Percentiles rank a stretch among this genome's conserved stretches.
Conservation (phyloP, 2,329 filamentous ascomycete genomes). For the Rachicladosporium sp. region DNA sequence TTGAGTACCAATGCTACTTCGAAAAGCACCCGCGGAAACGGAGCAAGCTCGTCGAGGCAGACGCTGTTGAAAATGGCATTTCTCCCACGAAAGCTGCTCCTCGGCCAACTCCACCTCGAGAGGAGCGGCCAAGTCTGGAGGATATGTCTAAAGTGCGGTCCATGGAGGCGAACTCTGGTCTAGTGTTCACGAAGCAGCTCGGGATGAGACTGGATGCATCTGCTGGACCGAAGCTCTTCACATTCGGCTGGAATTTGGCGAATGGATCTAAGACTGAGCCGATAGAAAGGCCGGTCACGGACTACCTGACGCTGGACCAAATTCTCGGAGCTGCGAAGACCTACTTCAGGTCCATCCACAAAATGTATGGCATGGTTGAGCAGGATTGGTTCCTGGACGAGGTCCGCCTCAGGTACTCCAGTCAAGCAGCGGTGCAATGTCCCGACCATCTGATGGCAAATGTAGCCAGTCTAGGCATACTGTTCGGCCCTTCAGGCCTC, state of each 20-base stretch:
- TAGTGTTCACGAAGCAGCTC: constrained; percentile 42
- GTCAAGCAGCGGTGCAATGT: constrained; percentile 10
- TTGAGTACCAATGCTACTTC: constrained; percentile 43
- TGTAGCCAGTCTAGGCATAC: constrained; percentile 41
- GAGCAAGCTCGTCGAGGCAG: constrained; percentile 21
- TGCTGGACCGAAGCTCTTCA: constrained; percentile 40
- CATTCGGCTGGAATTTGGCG: constrained; percentile 45
- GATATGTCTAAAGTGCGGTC: constrained; percentile 27
- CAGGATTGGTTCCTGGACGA: constrained; percentile 16
- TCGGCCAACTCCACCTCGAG: constrained; percentile 7
- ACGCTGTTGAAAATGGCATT: constrained; percentile 10
- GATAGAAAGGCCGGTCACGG: constrained; percentile 24
- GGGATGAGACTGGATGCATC: constrained; percentile 42
- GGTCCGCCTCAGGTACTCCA: constrained; percentile 15
- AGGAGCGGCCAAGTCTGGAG: constrained; percentile 14
- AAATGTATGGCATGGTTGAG: constrained; percentile 41
- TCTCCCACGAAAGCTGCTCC: constrained; percentile 4
- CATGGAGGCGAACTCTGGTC: constrained; percentile 45
- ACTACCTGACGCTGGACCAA: constrained; percentile 35
- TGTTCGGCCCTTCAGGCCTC: constrained; percentile 33
- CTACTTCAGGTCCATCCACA: constrained; percentile 43
- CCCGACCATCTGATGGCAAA: constrained; percentile 36
- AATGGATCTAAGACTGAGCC: constrained; percentile 15
- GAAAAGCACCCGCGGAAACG: constrained; percentile 25
- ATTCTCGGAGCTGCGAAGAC: constrained; percentile 35